Evolutionary conservation across 2,329 filamentous ascomycete species (phyloP), one percentile per base, ranked within the genome.

Genomic region (Colletotrichum salicis): DNA sequence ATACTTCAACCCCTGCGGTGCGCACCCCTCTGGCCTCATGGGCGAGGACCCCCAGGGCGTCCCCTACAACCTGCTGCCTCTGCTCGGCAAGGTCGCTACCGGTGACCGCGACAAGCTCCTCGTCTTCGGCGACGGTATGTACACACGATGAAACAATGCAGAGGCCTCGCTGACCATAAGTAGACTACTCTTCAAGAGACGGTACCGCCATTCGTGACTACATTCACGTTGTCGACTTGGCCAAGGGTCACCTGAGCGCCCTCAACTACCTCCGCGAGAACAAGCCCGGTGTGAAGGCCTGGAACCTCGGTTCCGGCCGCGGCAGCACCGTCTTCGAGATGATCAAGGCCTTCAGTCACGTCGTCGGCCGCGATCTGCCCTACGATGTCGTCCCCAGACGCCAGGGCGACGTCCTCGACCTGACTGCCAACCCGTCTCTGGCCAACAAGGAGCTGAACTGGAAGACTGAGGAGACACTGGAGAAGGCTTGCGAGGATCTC

Each of bases 281-380:
- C 76, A 89, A 94, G 78, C 96, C 96, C 22, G 96, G 96, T 68
- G 93, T 98, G 76, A 93, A 94, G 81, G 95, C 95, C 68, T 99
- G 96, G 96, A 99, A 99, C 84, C 83, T 99, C 76, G 97, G 97
- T 70, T 97, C 95, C 0, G 96, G 96, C 73, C 94, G 93, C 77
- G 96, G 96, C 76, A 97, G 93, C 83, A 99, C 96, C 27, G 96
- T 99, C 69, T 96, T 95, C 80, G 95, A 99, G 82, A 99, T 99
- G 86, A 92, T 99, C 89, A 94, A 96, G 76, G 95, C 96, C 65
- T 99, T 99, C 86, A 93, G 91, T 84, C 84, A 89, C 62, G 94
- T 94, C 22, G 95, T 98, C 27, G 96, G 96, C 73, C 92, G 91
- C 62, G 91, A 96, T 69, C 88, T 99, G 31, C 89, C 93, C 48